Base-by-base conservation (phyloP, 192 early-diverging fungal species). In the Gorgonomyces haynaldii region DNA sequence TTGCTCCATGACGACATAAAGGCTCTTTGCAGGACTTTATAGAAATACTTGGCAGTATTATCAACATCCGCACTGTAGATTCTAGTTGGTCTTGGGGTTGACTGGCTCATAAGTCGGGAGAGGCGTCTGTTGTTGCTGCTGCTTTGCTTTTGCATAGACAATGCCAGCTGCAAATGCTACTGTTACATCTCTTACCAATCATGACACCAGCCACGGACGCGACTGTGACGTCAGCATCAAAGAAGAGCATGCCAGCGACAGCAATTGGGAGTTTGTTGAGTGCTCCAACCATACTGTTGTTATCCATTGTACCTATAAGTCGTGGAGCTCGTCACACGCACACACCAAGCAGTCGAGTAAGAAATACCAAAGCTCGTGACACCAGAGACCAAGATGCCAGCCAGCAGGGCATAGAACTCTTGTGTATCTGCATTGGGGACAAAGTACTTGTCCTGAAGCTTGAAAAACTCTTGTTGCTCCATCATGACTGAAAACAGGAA, bases 241-340 rank as follows among this genome's bases (percentile, higher is more conserved):
- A 90, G 70, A 93, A 95, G 9, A 98, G 31, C 70, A 98, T 96
- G 26, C 93, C 91, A 48, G 85, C 84, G 23, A 94, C 67, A 2
- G 91, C 87, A 49, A 98, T 89, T 12, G 95, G 95, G 25, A 98
- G 67, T 58, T 98, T 98, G 67, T 98, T 98, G 36, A 98, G 81
- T 8, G 95, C 91, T 8, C 95, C 95, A 22, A 91, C 91, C 95
- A 98, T 98, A 45, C 67, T 70, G 35, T 17, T 20, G 26, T 15
- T 12, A 19, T 13, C n/a, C n/a, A 62, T 39, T 32, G 15, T 36
- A 70, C 68, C 68, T 70, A 37, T 72, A 75, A 2, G 76, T 78
- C 9, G 76, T 78, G 1, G 73, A 66, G 13, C 37, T 39, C 20
- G 76, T 78, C 8, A 82, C 74, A 30, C 86, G 72, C 17, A 87